Evolutionary conservation across 176 grass and related monocot species (phyloP), one percentile per base, ranked within the genome.

Genomic region (Calamus simplicifolius): DNA sequence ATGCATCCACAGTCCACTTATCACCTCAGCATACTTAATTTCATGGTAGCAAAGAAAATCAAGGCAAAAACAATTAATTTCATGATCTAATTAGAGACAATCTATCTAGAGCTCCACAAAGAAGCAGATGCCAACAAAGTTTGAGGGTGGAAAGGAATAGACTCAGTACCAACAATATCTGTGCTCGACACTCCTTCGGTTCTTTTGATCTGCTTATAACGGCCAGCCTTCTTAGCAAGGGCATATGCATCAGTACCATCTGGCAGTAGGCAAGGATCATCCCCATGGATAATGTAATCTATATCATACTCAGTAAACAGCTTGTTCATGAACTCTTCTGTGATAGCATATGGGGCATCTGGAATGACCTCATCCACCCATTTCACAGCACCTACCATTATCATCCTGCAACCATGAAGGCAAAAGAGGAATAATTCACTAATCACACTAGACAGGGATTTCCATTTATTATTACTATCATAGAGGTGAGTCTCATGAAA

Each of bases 221-320:
- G 81, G 14, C 80, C 77, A 70, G 83, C 92, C 76, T 85, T 96
- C 82, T 90, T 90, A 35, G 86, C 86, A 62, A 96, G 80, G 51
- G 92, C 86, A 82, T 90, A 96, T 29, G 86, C 92, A 27, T 90
- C 92, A 52, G 83, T 96, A 62, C 91, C 86, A 66, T 96, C 91
- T 6, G 86, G 86, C 14, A 96, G 83, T 49, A 96, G 73, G 56
- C 86, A 96, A 77, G 92, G 86, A 79, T 96, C 92, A 17, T 90
- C 86, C 19, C 91, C 91, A 80, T 96, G 91, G 73, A 96, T 95
- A 59, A 95, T 96, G 59, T 96, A 96, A 71, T 96, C 91, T 55
- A 90, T 90, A 68, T 82, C 81, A 65, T 96, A 96, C n/a, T 90
- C 83, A 56, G 64, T 80, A 58, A 96, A 96, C 49, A 96, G 61